phyloP scores from a whole-genome alignment of 1,284 basidiomycete species.

The Trichosporon ovoides region DNA sequence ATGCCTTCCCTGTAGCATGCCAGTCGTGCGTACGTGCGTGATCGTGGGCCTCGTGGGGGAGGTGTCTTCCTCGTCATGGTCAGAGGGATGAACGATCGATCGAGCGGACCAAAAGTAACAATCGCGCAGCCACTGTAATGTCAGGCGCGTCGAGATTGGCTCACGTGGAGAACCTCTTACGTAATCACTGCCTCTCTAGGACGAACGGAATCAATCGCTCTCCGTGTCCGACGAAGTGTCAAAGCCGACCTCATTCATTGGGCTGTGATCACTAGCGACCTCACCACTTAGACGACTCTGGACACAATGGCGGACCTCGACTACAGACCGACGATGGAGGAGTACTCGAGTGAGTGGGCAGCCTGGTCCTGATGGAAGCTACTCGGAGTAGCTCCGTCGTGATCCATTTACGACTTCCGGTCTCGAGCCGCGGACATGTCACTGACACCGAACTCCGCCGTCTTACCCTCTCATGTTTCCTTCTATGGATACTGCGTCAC shows the following conservation, averaged over 20 bases:
- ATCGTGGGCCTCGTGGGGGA: no score
- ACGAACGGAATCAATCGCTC: slow-evolving; percentile 9
- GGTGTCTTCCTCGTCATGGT: no score
- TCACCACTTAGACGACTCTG: slow-evolving; percentile 3
- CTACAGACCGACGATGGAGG: slow-evolving; percentile 33
- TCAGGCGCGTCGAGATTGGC: background rate
- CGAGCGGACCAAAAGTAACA: no score
- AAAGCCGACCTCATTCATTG: slow-evolving; percentile 16
- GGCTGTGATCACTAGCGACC: slow-evolving; percentile 4
- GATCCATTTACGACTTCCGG: background rate
- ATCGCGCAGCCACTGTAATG: background rate
- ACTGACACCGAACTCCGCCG: no score
- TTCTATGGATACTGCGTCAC: background rate
- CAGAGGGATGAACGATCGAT: no score
- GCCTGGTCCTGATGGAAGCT: background rate
- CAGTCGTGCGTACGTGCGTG: no score
- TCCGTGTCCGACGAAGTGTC: slow-evolving; percentile 2
- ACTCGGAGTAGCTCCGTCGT: background rate
- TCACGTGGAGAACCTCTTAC: background rate
- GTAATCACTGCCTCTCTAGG: background rate
- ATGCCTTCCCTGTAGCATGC: no score
- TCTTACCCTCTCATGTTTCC: no score
- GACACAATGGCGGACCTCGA: slow-evolving; percentile 19
- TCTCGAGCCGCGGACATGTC: background rate
- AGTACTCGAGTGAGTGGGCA: slow-evolving; percentile 31